Percentiles rank a stretch among this genome's conserved stretches.
These are phyloP conservation scores for Phaffia tasmanica DNA, from an alignment of 768 basidiomycete genomes.

Conservation along the genomic window DNA sequence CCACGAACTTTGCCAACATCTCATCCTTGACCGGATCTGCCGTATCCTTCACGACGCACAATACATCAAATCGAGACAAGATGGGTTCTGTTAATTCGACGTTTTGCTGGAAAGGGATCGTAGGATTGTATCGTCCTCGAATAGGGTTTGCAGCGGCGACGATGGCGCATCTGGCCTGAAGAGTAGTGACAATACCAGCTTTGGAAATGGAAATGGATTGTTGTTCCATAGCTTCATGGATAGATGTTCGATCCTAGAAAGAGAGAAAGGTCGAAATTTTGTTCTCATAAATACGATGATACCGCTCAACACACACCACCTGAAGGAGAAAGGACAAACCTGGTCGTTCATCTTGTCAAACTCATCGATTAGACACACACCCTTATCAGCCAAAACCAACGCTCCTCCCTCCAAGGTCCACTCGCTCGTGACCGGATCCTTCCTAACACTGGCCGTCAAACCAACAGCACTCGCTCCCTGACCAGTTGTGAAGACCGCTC, in stretches of 20 bases:
- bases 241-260: slow-evolving; percentile 52
- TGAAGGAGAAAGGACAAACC: background rate
- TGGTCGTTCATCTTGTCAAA: slow-evolving; percentile 99
- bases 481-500: slow-evolving; percentile 95
- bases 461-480: slow-evolving; percentile 97
- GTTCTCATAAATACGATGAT: background rate
- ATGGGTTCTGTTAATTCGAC: slow-evolving; percentile 98
- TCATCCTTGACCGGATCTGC: slow-evolving; percentile 97
- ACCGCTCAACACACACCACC: background rate
- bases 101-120: slow-evolving; percentile 95
- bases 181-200: slow-evolving; percentile 94
- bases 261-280: background rate
- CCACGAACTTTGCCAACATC: slow-evolving; percentile 91
- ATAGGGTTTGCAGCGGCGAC: slow-evolving; percentile 97
- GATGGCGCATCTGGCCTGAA: slow-evolving; percentile 95
- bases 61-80: slow-evolving; percentile 90
- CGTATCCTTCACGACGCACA: slow-evolving; percentile 95
- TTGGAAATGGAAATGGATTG: slow-evolving; percentile 98
- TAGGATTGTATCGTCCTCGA: slow-evolving; percentile 93
- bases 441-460: slow-evolving; percentile 96
- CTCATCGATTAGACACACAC: slow-evolving; percentile 94
- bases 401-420: slow-evolving; percentile 99
- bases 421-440: slow-evolving; percentile 91
- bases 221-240: slow-evolving; percentile 99
- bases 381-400: slow-evolving; percentile 95